phyloP scores from a whole-genome alignment of 1,284 basidiomycete genomes.

The Ceratobasidium sp. region DNA sequence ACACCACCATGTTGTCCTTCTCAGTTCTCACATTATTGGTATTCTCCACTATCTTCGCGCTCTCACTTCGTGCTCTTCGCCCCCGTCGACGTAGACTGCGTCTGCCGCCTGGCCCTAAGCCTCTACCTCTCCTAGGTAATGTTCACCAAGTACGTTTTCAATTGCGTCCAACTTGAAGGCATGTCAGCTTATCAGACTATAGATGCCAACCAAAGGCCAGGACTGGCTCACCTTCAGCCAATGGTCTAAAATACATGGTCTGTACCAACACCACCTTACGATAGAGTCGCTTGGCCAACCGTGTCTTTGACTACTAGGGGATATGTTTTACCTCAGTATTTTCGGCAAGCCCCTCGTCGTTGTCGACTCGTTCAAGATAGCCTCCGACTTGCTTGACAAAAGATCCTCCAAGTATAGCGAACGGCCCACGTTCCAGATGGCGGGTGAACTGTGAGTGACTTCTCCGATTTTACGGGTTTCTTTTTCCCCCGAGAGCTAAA shows the following conservation, averaged over 20 bases:
- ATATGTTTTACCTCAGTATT: conserved; percentile 48
- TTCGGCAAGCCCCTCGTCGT: conserved; percentile 49
- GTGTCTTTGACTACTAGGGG: conserved; percentile 6
- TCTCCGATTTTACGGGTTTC: not conserved
- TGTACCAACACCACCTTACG: not conserved
- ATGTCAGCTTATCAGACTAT: not conserved
- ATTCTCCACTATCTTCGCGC: not conserved
- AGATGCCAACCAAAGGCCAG: conserved; percentile 42
- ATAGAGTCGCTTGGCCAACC: not conserved
- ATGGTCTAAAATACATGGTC: conserved; percentile 42
- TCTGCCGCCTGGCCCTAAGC: conserved; percentile 31
- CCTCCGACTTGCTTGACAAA: conserved; percentile 51
- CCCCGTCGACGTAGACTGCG: not conserved
- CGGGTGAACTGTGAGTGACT: conserved; percentile 36
- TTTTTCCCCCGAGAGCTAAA: not conserved
- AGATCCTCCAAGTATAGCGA: conserved; percentile 52
- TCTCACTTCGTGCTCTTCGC: not conserved
- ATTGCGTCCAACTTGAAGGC: not conserved
- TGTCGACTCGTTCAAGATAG: conserved; percentile 49
- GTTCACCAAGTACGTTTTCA: conserved; percentile 34
- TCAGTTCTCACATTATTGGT: not conserved
- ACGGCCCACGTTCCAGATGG: conserved; percentile 45
- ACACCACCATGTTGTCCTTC: conserved; percentile 18
- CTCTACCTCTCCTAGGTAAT: conserved; percentile 36
- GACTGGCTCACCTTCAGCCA: conserved; percentile 43